Percentiles rank a stretch among this genome's conserved stretches.
phyloP scores from a whole-genome alignment of 1,284 basidiomycete genomes.

The Wallemia ichthyophaga region DNA sequence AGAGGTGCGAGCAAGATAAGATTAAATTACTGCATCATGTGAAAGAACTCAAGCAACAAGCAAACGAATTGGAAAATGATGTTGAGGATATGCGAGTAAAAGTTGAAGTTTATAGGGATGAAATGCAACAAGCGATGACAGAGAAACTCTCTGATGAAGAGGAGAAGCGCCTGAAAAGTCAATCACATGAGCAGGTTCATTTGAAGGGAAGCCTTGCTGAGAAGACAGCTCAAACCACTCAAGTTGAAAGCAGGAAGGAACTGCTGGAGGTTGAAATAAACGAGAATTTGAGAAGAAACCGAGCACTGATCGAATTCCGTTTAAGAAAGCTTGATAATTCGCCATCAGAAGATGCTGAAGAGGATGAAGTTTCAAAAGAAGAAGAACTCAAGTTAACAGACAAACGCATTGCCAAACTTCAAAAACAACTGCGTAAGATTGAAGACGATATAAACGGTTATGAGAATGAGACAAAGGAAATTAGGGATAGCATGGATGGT shows the following conservation, averaged over 20 bases:
- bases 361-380: constrained; percentile 4
- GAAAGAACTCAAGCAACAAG: constrained; percentile 37
- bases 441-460: constrained; percentile 23
- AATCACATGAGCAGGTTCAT: constrained; percentile 47
- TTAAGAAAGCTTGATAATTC: constrained; percentile 41
- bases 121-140: constrained; percentile 44
- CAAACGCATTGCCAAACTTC: constrained; percentile 29
- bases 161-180: constrained; percentile 29
- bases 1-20: constrained; percentile 29
- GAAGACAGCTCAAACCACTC: constrained; percentile 33
- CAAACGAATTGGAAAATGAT: constrained; percentile 26
- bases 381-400: constrained; percentile 37
- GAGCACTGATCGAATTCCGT: constrained; percentile 43
- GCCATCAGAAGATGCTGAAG: constrained; percentile 23
- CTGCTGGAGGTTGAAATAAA: constrained; percentile 73
- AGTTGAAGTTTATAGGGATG: constrained; percentile 32
- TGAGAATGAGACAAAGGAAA: background rate
- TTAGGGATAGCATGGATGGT: background rate
- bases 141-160: constrained; percentile 44
- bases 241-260: constrained; percentile 41
- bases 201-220: constrained; percentile 39
- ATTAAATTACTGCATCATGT: background rate
- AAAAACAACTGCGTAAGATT: constrained; percentile 30
- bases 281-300: constrained; percentile 47
- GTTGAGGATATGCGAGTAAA: constrained; percentile 16